Percentiles rank a stretch among this genome's conserved stretches.
Evolutionary conservation across 2,329 filamentous ascomycete genomes (phyloP).

Genomic region (Epichloe scottii): DNA sequence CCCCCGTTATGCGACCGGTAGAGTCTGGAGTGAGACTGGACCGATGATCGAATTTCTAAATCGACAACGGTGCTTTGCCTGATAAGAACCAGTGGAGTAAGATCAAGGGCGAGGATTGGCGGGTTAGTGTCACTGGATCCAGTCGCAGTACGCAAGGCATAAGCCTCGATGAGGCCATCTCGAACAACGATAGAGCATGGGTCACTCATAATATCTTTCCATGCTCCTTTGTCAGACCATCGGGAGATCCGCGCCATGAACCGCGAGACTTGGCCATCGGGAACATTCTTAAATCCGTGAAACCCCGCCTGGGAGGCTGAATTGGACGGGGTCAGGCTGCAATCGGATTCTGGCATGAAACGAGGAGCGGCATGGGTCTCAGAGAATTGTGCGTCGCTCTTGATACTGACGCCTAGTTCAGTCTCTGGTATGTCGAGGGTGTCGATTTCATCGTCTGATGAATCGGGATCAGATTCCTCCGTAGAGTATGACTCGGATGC

Average conservation of each 20-base stretch:
- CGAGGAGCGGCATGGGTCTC: constrained; percentile 18
- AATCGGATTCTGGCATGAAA: constrained; percentile 35
- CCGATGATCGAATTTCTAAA: constrained; percentile 83
- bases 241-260: constrained; percentile 45
- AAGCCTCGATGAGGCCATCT: constrained; percentile 47
- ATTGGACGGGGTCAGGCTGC: constrained; percentile 64
- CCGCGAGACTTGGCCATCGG: constrained; percentile 31
- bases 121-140: constrained; percentile 19
- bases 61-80: constrained; percentile 86
- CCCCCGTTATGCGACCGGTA: constrained; percentile 45
- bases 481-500: constrained; percentile 39
- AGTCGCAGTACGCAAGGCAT: constrained; percentile 26
- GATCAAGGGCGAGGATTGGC: constrained; percentile 59
- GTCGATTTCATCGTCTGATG: constrained; percentile 44
- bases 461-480: constrained; percentile 36
- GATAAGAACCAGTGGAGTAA: constrained; percentile 84
- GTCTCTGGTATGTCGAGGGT: constrained; percentile 48
- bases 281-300: constrained; percentile 33
- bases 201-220: constrained; percentile 44
- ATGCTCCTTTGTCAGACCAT: constrained; percentile 49
- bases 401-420: constrained; percentile 45
- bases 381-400: constrained; percentile 17
- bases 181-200: constrained; percentile 43
- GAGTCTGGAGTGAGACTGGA: constrained; percentile 59
- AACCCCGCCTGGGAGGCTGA: constrained; percentile 62